Evolutionary conservation across 768 basidiomycete species (phyloP).

Genomic region (Boletus barrowsii): DNA sequence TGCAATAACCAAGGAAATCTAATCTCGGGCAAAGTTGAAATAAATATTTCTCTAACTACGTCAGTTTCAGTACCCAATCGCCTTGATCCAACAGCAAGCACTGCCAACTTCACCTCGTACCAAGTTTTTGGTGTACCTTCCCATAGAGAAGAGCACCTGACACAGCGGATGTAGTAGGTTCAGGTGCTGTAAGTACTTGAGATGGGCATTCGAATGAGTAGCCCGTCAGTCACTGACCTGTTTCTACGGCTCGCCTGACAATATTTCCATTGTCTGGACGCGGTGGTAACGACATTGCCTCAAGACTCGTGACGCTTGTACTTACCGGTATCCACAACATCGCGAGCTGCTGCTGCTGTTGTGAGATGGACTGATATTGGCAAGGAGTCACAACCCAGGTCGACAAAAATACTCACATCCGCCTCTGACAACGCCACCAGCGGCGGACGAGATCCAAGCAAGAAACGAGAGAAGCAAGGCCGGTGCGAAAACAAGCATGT

Average conservation of each 20-base stretch:
- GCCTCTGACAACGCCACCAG: slow-evolving; percentile 1
- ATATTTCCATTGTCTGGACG: background rate
- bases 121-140: slow-evolving; percentile 10
- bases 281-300: background rate
- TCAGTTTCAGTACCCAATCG: background rate
- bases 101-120: background rate
- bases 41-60: background rate
- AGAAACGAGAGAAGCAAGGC: slow-evolving; percentile 13
- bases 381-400: background rate
- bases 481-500: slow-evolving; percentile 13
- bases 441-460: slow-evolving; percentile 4
- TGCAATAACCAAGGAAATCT: background rate
- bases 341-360: background rate
- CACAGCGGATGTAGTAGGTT: background rate
- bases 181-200: background rate
- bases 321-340: slow-evolving; percentile 1
- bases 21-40: background rate
- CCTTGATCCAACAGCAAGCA: background rate
- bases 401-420: slow-evolving; percentile 5
- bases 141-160: slow-evolving; percentile 5
- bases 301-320: background rate
- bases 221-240: slow-evolving; percentile 8
- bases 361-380: background rate
- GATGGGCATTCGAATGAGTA: background rate
- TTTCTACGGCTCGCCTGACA: background rate